Conservation (phyloP, 2,329 filamentous ascomycete species). For the Ophiostoma pallidulum region DNA sequence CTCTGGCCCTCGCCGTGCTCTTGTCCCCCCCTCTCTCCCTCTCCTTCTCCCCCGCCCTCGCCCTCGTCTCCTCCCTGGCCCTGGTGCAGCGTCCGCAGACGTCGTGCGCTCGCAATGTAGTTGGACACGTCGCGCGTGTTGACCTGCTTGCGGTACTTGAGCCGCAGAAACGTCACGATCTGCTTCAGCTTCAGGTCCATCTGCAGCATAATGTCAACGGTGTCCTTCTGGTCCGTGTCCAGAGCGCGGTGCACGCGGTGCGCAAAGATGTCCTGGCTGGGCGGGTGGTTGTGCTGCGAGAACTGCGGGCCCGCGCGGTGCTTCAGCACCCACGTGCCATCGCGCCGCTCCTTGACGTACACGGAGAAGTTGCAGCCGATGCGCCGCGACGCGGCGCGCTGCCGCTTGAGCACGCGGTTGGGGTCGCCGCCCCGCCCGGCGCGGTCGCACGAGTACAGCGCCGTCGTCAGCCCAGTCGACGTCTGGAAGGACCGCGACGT, state of each 20-base stretch:
- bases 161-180: slow-evolving; percentile 12
- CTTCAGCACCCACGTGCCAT: slow-evolving; percentile 8
- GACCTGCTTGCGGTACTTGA: slow-evolving; percentile 13
- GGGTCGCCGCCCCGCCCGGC: slow-evolving; percentile 8
- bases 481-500: slow-evolving; percentile 12
- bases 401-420: slow-evolving; percentile 11
- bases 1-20: no score
- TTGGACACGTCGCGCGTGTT: slow-evolving; percentile 12
- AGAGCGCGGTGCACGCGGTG: slow-evolving; percentile 13
- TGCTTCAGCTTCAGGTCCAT: slow-evolving; percentile 12
- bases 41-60: background rate
- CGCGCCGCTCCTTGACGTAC: slow-evolving; percentile 11
- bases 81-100: background rate
- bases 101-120: slow-evolving; percentile 12
- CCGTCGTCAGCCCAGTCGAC: slow-evolving; percentile 9
- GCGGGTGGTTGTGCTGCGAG: slow-evolving; percentile 12
- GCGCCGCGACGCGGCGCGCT: slow-evolving; percentile 11
- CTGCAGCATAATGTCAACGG: slow-evolving; percentile 9
- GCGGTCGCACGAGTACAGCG: slow-evolving; percentile 11
- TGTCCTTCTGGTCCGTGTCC: slow-evolving; percentile 13
- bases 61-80: background rate
- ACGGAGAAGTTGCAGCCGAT: slow-evolving; percentile 11
- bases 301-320: slow-evolving; percentile 12
- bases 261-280: slow-evolving; percentile 8
- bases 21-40: background rate